Evolutionary conservation across 1,139 yeast species (phyloP).

Genomic region (Debaryomyces subglobosus): DNA sequence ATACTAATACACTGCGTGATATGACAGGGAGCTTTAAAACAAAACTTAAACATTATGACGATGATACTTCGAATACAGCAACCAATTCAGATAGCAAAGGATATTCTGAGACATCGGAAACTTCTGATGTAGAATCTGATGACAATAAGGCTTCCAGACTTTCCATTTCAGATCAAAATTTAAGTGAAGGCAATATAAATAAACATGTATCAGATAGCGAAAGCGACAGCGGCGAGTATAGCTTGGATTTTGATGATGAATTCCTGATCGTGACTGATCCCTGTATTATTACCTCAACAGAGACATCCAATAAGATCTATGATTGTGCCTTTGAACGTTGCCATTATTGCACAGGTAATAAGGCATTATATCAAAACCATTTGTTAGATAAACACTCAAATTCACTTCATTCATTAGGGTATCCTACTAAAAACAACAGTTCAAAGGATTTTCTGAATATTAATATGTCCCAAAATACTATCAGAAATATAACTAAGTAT

Average conservation of each 20-base stretch:
- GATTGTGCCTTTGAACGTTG: slow-evolving; percentile 37
- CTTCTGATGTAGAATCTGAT: slow-evolving; percentile 8
- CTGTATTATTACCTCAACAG: slow-evolving; percentile 2
- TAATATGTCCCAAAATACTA: slow-evolving; percentile 16
- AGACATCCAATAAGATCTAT: slow-evolving; percentile 16
- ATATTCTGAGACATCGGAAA: not conserved
- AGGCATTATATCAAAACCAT: slow-evolving; percentile 33
- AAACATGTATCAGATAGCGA: not conserved
- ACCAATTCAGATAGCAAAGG: not conserved
- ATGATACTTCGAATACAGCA: not conserved
- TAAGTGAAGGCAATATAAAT: not conserved
- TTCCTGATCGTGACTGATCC: slow-evolving; percentile 28
- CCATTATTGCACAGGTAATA: slow-evolving; percentile 36
- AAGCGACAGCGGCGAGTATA: not conserved
- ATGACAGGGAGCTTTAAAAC: not conserved
- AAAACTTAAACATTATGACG: not conserved
- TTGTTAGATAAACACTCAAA: slow-evolving; percentile 29
- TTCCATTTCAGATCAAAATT: not conserved
- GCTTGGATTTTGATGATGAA: slow-evolving; percentile 27
- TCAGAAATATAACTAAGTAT: slow-evolving; percentile 18
- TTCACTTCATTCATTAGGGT: slow-evolving; percentile 33
- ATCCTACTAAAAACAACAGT: slow-evolving; percentile 27
- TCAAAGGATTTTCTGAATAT: slow-evolving; percentile 6
- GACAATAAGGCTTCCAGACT: not conserved
- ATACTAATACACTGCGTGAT: not conserved